Percentiles rank a stretch among this genome's conserved stretches.
Evolutionary conservation across 2,329 filamentous ascomycete genomes (phyloP).

Genomic region (Trichoderma cornu-damae): DNA sequence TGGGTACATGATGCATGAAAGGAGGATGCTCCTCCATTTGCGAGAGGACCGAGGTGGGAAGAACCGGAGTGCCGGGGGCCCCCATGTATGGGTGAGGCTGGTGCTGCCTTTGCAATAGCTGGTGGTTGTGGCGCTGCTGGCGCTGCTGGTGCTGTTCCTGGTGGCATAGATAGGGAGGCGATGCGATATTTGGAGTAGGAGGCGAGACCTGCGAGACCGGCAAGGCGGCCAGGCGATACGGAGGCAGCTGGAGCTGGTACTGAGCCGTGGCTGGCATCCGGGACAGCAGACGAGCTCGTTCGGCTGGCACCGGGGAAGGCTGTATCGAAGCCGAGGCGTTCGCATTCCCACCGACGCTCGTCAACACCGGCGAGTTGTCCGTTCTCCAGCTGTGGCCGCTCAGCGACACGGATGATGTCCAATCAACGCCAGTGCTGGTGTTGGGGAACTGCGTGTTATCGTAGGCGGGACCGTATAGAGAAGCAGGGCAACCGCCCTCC

Average conservation of each 20-base stretch:
- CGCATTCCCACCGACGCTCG: background rate
- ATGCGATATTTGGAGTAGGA: background rate
- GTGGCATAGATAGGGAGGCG: background rate
- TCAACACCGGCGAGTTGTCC: background rate
- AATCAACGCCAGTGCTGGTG: background rate
- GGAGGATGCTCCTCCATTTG: background rate
- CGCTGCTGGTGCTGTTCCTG: background rate
- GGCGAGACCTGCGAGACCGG: background rate
- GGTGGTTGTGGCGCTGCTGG: background rate
- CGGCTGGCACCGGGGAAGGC: background rate
- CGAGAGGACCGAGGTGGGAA: background rate
- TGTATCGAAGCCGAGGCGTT: background rate
- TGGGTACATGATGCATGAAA: background rate
- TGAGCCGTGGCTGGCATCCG: background rate
- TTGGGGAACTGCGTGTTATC: background rate
- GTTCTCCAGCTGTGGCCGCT: background rate
- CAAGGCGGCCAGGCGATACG: background rate
- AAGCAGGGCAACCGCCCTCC: background rate
- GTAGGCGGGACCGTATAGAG: background rate
- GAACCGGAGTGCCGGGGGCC: background rate
- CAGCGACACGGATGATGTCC: background rate
- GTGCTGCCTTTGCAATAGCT: background rate
- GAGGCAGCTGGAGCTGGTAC: background rate
- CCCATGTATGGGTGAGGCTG: background rate
- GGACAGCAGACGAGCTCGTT: background rate